Evolutionary conservation across 768 basidiomycete genomes (phyloP), one percentile per base, ranked within the genome.

Genomic region (Mycena latifolia): DNA sequence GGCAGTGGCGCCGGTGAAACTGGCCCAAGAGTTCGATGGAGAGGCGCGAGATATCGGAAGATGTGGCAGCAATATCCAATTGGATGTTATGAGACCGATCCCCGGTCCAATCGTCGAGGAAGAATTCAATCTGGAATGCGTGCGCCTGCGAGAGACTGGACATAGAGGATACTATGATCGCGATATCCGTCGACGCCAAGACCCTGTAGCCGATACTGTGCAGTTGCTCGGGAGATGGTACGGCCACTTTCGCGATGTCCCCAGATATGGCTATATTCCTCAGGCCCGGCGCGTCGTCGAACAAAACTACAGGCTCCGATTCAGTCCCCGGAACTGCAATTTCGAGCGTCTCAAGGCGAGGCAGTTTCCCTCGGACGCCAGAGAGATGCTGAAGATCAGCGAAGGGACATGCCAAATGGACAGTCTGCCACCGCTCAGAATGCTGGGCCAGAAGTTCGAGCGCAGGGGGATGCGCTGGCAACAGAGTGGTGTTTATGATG

Each of bases 1-100:
- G 29, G 24, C 60, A 61, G 24, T 61, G 60, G 14, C 39, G 28
- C 10, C 28, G 28, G 41, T 53, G 50, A 22, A 61, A 61, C 8
- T 61, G 41, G 7, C 52, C 52, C 14, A 6, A 5, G 2, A 61
- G 27, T 11, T 37, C 60, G 20, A 61, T 46, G 6, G 52, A 45
- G 52, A 54, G 52, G 33, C n/a, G 29, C 15, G 22, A 31, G 5
- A 61, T 12, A 46, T 61, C 31, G 1, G 60, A 54, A 6, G 51
- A 35, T 53, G 52, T 61, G 15, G n/a, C n/a, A n/a, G n/a, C n/a
- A n/a, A n/a, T n/a, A n/a, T n/a, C n/a, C n/a, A n/a, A n/a, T n/a
- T n/a, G n/a, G n/a, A n/a, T n/a, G n/a, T 3, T 50, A 15, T 37
- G 22, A 2, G 29, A 12, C 0, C 24, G 28, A 18, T 10, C 22